Evolutionary conservation across 768 basidiomycete species (phyloP).

Genomic region (Lactifluus echinatus): DNA sequence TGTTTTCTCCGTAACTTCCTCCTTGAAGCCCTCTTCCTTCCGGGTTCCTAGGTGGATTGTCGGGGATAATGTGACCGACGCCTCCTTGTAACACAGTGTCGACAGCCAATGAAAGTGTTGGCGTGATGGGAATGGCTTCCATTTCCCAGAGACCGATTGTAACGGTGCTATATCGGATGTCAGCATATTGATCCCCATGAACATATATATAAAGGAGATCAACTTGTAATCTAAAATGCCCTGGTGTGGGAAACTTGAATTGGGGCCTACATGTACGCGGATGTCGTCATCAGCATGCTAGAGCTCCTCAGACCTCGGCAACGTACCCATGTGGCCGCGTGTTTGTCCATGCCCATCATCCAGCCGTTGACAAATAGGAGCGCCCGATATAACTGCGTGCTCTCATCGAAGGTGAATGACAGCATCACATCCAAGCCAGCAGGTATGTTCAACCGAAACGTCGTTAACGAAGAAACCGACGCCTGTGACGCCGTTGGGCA

Average conservation of each 20-base stretch:
- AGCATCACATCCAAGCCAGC: constrained; percentile 55
- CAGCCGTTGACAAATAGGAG: constrained; percentile 78
- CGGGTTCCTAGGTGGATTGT: constrained; percentile 22
- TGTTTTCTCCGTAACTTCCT: background rate
- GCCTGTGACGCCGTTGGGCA: constrained; percentile 52
- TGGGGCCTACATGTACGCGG: constrained; percentile 47
- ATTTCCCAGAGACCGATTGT: constrained; percentile 29
- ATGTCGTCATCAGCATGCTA: background rate
- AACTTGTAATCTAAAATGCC: constrained; percentile 71
- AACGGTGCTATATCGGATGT: constrained; percentile 13
- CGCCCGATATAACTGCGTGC: constrained; percentile 60
- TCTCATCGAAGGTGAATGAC: constrained; percentile 61
- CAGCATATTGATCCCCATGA: background rate
- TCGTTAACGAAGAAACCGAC: constrained; percentile 78
- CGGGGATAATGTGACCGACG: constrained; percentile 19
- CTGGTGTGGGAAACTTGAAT: constrained; percentile 67
- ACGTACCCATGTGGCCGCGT: constrained; percentile 27
- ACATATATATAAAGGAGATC: constrained; percentile 19
- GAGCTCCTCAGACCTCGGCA: background rate
- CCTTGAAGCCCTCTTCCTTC: constrained; percentile 5
- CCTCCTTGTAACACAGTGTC: constrained; percentile 27
- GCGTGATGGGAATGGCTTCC: constrained; percentile 22
- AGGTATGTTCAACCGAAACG: constrained; percentile 55
- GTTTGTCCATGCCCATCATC: constrained; percentile 86
- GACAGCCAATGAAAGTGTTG: constrained; percentile 23